These are phyloP conservation scores for Cercospora janseana DNA, from an alignment of 2,329 filamentous ascomycete genomes.

Conservation along the genomic window DNA sequence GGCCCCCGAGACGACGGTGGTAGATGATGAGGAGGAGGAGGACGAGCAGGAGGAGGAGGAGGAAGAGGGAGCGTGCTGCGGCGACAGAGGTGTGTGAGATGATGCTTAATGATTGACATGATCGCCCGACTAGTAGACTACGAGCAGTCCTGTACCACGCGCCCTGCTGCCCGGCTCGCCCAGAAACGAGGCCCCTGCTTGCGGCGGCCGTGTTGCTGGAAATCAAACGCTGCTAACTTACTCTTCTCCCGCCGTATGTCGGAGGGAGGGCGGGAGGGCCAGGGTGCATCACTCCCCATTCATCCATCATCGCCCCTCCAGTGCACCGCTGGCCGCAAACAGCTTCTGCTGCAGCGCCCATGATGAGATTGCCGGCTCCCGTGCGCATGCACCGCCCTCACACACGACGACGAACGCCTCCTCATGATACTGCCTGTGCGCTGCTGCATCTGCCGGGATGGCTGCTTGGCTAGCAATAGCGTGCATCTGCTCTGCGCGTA, in stretches of 20 bases:
- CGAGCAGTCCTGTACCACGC: not conserved
- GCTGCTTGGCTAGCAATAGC: not conserved
- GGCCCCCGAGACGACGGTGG: too few relatives aligned
- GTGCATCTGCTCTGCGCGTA: slow-evolving; percentile 7
- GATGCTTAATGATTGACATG: slow-evolving; percentile 1
- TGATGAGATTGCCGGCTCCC: not conserved
- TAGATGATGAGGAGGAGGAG: not conserved
- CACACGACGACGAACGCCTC: not conserved
- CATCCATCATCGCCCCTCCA: not conserved
- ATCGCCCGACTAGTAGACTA: not conserved
- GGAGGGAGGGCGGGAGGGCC: too few relatives aligned
- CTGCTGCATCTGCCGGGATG: slow-evolving; percentile 8
- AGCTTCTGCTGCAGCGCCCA: slow-evolving; percentile 10
- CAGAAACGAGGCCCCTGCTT: too few relatives aligned
- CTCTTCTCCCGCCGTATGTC: too few relatives aligned
- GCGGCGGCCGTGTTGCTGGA: too few relatives aligned
- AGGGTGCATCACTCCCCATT: too few relatives aligned
- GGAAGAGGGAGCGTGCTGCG: too few relatives aligned
- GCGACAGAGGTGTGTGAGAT: too few relatives aligned
- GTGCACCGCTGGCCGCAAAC: not conserved
- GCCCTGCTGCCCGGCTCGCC: not conserved
- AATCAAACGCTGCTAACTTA: too few relatives aligned
- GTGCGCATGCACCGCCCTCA: not conserved
- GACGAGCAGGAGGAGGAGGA: too few relatives aligned
- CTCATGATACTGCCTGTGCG: slow-evolving; percentile 12